Evolutionary conservation across 352 stramenopile genomes (phyloP).

Genomic region (Phytophthora pistaciae): DNA sequence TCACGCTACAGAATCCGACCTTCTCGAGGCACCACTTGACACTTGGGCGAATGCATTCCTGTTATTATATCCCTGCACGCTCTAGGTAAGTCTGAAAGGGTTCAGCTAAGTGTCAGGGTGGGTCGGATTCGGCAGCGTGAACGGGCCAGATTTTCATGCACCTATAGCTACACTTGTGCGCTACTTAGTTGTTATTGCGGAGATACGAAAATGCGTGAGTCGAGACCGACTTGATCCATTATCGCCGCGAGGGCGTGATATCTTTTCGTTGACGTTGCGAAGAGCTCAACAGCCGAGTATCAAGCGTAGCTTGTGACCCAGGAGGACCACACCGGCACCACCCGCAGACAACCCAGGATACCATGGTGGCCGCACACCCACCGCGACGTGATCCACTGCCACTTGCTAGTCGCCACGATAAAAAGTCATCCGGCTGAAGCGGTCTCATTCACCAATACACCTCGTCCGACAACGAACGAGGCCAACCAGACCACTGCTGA

Average conservation of each 20-base stretch:
- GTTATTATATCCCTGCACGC: too few species aligned
- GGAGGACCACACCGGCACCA: too few species aligned
- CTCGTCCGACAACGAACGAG: neutral
- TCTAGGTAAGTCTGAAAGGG: too few species aligned
- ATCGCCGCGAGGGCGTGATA: neutral
- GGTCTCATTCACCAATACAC: neutral
- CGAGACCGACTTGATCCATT: neutral
- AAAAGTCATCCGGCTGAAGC: neutral
- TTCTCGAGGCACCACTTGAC: too few species aligned
- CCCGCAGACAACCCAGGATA: neutral
- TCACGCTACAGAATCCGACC: too few species aligned
- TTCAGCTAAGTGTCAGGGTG: too few species aligned
- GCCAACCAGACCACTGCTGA: neutral
- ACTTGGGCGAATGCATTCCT: too few species aligned
- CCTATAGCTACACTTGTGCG: neutral
- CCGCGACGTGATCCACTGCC: neutral
- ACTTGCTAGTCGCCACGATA: neutral
- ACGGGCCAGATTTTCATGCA: too few species aligned
- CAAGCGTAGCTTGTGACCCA: neutral
- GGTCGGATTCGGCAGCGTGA: too few species aligned
- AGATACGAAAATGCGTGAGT: neutral
- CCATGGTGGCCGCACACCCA: neutral
- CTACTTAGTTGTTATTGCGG: neutral
- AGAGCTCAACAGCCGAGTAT: neutral
- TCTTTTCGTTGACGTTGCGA: neutral